Conservation (phyloP, 352 stramenopile genomes). For the Thraustotheca clavata region DNA sequence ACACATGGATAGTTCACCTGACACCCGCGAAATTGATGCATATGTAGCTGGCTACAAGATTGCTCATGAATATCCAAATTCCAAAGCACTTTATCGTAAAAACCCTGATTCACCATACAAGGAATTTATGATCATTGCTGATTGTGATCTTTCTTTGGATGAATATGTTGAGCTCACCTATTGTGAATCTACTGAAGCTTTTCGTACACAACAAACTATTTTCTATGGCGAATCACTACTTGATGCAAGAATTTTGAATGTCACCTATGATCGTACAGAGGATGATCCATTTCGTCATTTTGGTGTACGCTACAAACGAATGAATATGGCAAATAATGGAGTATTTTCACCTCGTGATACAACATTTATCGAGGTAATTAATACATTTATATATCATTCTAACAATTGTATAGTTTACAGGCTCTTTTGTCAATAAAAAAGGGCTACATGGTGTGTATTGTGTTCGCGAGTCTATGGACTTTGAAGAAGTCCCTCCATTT, state of each 20-base stretch:
- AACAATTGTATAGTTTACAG: constrained; percentile 1
- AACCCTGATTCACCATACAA: background rate
- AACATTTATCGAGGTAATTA: constrained; percentile 2
- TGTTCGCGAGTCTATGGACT: background rate
- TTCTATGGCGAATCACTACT: constrained; percentile 18
- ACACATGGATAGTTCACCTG: background rate
- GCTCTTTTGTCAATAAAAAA: constrained; percentile 9
- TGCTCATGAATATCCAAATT: background rate
- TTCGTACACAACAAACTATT: constrained; percentile 2
- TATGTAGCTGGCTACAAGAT: constrained; percentile 2
- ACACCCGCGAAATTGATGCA: constrained; percentile 17
- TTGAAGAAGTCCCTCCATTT: background rate
- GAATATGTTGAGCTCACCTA: constrained; percentile 12
- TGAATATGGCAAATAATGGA: background rate
- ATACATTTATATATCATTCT: background rate
- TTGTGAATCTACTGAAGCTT: background rate
- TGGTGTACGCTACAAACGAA: constrained; percentile 15
- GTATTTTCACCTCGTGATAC: constrained; percentile 1
- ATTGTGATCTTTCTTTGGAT: background rate
- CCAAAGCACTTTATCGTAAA: constrained; percentile 1
- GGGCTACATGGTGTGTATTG: constrained; percentile 1
- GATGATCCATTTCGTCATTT: constrained; percentile 17
- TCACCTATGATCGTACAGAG: background rate
- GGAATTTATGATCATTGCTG: background rate
- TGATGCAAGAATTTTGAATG: background rate